These are phyloP conservation scores for Lepidium aucheri DNA, from an alignment of 345 rosid species.

Conservation along the genomic window DNA sequence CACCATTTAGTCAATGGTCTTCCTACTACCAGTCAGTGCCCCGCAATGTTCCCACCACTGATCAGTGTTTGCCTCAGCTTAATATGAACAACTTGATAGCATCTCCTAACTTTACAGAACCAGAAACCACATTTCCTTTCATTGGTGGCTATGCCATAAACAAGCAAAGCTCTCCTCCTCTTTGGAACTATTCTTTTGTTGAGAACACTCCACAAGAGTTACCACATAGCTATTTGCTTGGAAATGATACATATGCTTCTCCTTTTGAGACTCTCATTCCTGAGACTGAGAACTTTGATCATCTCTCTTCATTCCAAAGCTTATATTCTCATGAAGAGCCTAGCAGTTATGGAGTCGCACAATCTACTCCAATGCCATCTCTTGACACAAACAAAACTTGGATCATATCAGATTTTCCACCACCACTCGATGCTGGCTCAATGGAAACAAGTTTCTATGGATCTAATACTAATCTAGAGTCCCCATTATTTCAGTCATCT, in stretches of 20 bases:
- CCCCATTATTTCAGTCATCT: conserved; percentile 33
- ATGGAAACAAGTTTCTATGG: conserved; percentile 43
- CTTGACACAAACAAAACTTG: conserved; percentile 40
- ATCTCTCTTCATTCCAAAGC: conserved; percentile 74
- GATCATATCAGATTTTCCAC: conserved; percentile 28
- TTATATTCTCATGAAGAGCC: conserved; percentile 31
- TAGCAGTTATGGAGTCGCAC: neutral
- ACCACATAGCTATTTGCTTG: conserved; percentile 34
- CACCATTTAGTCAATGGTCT: conserved; percentile 16
- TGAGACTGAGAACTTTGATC: conserved; percentile 35
- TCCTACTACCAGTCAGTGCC: neutral
- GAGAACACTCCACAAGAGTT: conserved; percentile 19
- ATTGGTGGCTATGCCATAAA: neutral
- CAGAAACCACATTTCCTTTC: neutral
- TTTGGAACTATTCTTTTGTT: conserved; percentile 1
- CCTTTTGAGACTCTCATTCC: conserved; percentile 36
- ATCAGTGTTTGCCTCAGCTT: neutral
- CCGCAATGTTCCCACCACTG: neutral
- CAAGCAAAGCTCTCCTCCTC: neutral
- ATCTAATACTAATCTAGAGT: conserved; percentile 24
- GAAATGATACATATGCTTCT: conserved; percentile 31
- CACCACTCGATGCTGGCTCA: conserved; percentile 34
- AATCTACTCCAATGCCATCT: conserved; percentile 8
- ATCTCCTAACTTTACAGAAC: conserved; percentile 4
- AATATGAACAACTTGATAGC: neutral